Evolutionary conservation across 1,139 yeast species (phyloP).

Genomic region (Kodamaea fungicola): DNA sequence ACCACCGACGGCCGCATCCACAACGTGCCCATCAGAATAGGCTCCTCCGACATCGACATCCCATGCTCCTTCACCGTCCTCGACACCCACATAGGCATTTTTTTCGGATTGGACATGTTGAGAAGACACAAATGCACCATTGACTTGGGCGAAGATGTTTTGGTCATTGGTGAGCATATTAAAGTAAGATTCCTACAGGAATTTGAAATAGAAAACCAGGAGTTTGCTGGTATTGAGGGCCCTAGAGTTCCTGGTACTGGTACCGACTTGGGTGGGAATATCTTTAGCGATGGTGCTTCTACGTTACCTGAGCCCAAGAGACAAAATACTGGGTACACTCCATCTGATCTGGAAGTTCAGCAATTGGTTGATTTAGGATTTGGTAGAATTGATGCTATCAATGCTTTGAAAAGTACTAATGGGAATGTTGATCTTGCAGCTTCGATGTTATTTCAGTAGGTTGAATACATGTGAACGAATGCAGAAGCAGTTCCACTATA

Average conservation of each 20-base stretch:
- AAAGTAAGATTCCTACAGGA: constrained; percentile 74
- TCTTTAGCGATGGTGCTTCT: constrained; percentile 23
- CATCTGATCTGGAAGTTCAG: constrained; percentile 47
- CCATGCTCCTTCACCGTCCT: constrained; percentile 84
- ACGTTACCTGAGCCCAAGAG: constrained; percentile 14
- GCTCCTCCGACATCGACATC: constrained; percentile 43
- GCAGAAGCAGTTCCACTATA: too few species aligned
- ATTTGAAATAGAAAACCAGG: constrained; percentile 57
- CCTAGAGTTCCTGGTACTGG: constrained; percentile 7
- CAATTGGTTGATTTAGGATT: constrained; percentile 72
- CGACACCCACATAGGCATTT: constrained; percentile 68
- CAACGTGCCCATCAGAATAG: constrained; percentile 81
- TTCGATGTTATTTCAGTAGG: constrained; percentile 55
- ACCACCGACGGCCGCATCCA: constrained; percentile 82
- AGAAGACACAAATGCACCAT: constrained; percentile 82
- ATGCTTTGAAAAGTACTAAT: constrained; percentile 61
- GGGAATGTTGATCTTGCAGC: constrained; percentile 90
- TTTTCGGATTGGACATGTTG: constrained; percentile 76
- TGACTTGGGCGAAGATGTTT: constrained; percentile 65
- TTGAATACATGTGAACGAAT: neutral
- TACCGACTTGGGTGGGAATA: constrained; percentile 33
- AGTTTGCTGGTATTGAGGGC: neutral
- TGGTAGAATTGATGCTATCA: constrained; percentile 55
- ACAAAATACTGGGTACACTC: constrained; percentile 15
- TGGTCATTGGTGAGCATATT: constrained; percentile 66